phyloP scores from a whole-genome alignment of 352 stramenopile species.

The Phytopythium helicoides region DNA sequence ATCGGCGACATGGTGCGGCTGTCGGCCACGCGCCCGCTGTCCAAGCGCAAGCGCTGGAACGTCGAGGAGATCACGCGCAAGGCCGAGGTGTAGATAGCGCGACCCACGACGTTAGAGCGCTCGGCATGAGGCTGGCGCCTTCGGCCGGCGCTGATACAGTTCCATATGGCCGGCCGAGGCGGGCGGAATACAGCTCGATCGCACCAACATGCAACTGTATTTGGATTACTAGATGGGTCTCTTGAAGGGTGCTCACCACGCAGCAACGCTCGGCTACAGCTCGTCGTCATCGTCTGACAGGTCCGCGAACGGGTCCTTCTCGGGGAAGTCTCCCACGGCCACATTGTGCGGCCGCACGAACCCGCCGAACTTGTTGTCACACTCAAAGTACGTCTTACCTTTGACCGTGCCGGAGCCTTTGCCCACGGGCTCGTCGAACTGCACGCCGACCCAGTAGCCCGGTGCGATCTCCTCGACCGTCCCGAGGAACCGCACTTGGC shows the following conservation, averaged over 20 bases:
- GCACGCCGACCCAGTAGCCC: conserved; percentile 95
- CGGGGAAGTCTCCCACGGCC: conserved; percentile 90
- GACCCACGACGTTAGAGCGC: too few species aligned
- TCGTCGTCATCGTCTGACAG: conserved; percentile 77
- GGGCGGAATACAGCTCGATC: not conserved
- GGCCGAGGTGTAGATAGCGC: conserved; percentile 84
- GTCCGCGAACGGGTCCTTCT: conserved; percentile 77
- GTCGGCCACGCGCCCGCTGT: conserved; percentile 71
- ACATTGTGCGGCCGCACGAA: conserved; percentile 96
- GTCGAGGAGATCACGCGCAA: conserved; percentile 89
- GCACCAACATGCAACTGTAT: conserved; percentile 5
- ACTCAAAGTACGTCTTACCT: conserved; percentile 92
- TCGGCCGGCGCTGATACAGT: too few species aligned
- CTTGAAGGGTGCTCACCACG: not conserved
- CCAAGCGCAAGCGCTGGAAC: conserved; percentile 88
- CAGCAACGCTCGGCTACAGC: conserved; percentile 28
- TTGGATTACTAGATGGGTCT: too few species aligned
- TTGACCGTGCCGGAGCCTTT: conserved; percentile 93
- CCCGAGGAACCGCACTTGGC: conserved; percentile 91
- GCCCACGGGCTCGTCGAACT: conserved; percentile 96
- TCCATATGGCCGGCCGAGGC: too few species aligned
- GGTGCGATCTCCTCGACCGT: conserved; percentile 87
- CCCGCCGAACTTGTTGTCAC: conserved; percentile 87
- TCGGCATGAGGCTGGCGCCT: too few species aligned
- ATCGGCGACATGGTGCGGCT: conserved; percentile 87